Conservation (phyloP, 768 basidiomycete species). For the Mycena pura region DNA sequence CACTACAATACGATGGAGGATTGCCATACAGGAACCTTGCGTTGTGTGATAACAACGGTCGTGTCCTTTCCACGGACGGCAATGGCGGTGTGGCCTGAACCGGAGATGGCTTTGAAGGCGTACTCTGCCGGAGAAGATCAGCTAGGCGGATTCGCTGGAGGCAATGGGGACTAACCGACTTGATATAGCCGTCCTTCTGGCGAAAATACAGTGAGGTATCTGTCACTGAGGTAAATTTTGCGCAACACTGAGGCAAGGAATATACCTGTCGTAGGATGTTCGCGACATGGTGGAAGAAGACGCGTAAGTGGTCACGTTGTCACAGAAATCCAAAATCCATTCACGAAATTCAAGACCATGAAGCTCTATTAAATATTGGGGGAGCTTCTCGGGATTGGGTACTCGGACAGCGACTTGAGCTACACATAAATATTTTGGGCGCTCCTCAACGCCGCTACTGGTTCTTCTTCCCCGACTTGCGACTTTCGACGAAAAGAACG, state of each 20-base stretch:
- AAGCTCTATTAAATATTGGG: too few relatives aligned
- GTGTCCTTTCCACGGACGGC: conserved; percentile 95
- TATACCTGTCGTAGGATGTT: conserved; percentile 90
- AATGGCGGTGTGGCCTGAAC: conserved; percentile 93
- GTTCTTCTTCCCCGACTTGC: conserved; percentile 67
- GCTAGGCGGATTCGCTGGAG: conserved; percentile 15
- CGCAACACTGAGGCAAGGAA: background rate
- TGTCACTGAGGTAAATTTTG: conserved; percentile 29
- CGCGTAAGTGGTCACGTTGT: conserved; percentile 65
- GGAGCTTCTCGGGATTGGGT: too few relatives aligned
- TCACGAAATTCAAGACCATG: too few relatives aligned
- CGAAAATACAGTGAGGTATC: conserved; percentile 96
- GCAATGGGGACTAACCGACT: conserved; percentile 74
- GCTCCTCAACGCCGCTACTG: background rate
- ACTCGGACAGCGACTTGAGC: too few relatives aligned
- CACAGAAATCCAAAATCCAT: too few relatives aligned
- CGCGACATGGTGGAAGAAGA: conserved; percentile 76
- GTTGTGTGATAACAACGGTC: conserved; percentile 95
- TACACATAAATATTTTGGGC: background rate
- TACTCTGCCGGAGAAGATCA: conserved; percentile 71
- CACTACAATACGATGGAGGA: background rate
- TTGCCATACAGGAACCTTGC: conserved; percentile 90
- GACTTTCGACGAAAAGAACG: conserved; percentile 82
- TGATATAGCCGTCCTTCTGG: conserved; percentile 98
- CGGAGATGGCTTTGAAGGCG: conserved; percentile 99